phyloP scores from a whole-genome alignment of 2,329 filamentous ascomycete genomes.

The Rutstroemia sp. region DNA sequence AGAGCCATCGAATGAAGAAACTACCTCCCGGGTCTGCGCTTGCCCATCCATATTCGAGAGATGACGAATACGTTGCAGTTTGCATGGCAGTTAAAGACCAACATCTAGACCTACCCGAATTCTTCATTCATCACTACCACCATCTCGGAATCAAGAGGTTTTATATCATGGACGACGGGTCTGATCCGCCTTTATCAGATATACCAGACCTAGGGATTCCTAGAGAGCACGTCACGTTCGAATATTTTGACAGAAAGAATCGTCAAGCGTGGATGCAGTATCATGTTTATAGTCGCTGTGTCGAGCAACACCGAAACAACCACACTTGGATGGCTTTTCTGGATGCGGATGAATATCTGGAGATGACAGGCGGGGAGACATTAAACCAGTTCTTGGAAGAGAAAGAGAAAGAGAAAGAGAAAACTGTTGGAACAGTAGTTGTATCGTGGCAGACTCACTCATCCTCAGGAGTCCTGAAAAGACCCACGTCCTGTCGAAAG shows the following conservation, averaged over 20 bases:
- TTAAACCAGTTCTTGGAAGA: slow-evolving; percentile 24
- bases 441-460: slow-evolving; percentile 31
- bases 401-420: slow-evolving; percentile 21
- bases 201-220: slow-evolving; percentile 18
- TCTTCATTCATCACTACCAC: slow-evolving; percentile 25
- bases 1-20: neutral
- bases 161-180: slow-evolving; percentile 28
- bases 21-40: slow-evolving; percentile 3
- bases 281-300: slow-evolving; percentile 18
- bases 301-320: slow-evolving; percentile 17
- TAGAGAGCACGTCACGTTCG: slow-evolving; percentile 16
- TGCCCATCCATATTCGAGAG: neutral
- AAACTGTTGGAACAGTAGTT: slow-evolving; percentile 25
- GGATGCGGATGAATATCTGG: slow-evolving; percentile 29
- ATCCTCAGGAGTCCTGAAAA: slow-evolving; percentile 23
- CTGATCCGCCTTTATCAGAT: slow-evolving; percentile 17
- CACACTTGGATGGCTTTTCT: slow-evolving; percentile 32
- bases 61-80: slow-evolving; percentile 22
- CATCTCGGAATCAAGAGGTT: slow-evolving; percentile 22
- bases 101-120: slow-evolving; percentile 21
- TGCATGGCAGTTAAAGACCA: slow-evolving; percentile 24
- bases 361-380: slow-evolving; percentile 21
- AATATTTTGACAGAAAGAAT: slow-evolving; percentile 14
- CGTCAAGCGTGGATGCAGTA: slow-evolving; percentile 12
- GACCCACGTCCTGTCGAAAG: slow-evolving; percentile 23